Percentiles rank a stretch among this genome's conserved stretches.
Evolutionary conservation across 2,329 filamentous ascomycete species (phyloP).

Genomic region (Chaetothyriales sp.): DNA sequence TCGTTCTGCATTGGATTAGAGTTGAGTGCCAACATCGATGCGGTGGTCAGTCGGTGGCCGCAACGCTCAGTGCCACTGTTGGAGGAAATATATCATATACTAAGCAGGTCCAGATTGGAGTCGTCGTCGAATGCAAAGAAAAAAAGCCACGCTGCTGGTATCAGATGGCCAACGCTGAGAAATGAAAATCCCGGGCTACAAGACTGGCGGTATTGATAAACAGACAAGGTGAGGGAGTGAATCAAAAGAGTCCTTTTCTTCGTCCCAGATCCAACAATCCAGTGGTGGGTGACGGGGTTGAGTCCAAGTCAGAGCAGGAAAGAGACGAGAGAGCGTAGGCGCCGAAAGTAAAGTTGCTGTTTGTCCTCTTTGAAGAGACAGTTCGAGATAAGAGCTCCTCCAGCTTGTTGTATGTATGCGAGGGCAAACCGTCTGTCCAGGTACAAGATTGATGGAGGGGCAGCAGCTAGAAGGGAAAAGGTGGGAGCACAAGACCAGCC

Average conservation of each 20-base stretch:
- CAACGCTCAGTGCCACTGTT: neutral
- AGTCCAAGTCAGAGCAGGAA: neutral
- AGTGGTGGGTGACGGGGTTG: neutral
- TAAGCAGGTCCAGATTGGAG: neutral
- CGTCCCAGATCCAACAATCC: neutral
- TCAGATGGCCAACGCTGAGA: neutral
- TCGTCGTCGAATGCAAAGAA: neutral
- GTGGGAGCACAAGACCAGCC: neutral
- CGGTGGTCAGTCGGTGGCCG: constrained; percentile 6
- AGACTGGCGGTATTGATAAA: neutral
- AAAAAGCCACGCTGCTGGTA: neutral
- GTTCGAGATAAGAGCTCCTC: neutral
- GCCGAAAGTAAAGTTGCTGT: neutral
- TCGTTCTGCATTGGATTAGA: constrained; percentile 29
- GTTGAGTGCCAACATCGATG: constrained; percentile 36
- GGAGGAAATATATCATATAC: neutral
- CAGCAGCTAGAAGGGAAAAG: neutral
- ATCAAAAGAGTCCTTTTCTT: neutral
- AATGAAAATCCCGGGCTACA: neutral
- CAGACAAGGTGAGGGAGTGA: neutral
- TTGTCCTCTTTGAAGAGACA: neutral
- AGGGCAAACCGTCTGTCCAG: too few species aligned
- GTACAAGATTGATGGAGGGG: neutral
- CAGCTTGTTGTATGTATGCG: too few species aligned
- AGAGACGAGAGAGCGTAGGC: neutral